A percentile compares a stretch with the other conserved stretches of the same genome.
Conservation (phyloP, 805 yeast genomes). For the Myxozyma sirexii region DNA sequence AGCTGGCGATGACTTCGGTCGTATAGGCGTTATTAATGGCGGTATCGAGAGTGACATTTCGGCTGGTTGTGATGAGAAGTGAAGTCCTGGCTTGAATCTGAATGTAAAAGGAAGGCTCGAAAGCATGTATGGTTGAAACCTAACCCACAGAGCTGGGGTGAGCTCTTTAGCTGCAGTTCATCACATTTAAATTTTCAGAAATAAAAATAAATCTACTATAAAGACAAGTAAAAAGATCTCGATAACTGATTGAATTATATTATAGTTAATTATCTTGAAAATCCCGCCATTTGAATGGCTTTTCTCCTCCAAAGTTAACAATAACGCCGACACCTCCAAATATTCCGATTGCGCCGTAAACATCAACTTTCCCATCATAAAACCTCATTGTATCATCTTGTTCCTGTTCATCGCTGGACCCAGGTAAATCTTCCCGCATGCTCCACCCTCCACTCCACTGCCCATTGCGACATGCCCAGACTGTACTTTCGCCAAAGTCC, state of each 20-base stretch:
- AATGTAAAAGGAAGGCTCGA: too few species aligned
- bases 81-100: too few species aligned
- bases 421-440: constrained; percentile 28
- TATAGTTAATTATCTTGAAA: background rate
- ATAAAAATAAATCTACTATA: too few species aligned
- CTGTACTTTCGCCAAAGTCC: constrained; percentile 33
- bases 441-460: constrained; percentile 36
- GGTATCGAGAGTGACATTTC: background rate
- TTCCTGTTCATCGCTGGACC: constrained; percentile 22
- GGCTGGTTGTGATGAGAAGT: background rate
- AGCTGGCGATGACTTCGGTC: background rate
- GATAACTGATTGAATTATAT: too few species aligned
- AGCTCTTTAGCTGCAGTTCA: background rate
- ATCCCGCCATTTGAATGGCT: background rate
- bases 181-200: too few species aligned
- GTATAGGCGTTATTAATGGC: background rate
- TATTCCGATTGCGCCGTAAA: constrained; percentile 38
- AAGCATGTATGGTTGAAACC: background rate
- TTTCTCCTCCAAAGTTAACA: constrained; percentile 34
- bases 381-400: constrained; percentile 22
- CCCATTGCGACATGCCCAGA: constrained; percentile 35
- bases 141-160: constrained; percentile 14
- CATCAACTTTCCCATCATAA: constrained; percentile 31
- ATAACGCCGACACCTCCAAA: constrained; percentile 37
- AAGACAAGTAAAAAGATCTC: too few species aligned